Conservation (phyloP, 768 basidiomycete genomes). For the Xerocomus potaroensis region DNA sequence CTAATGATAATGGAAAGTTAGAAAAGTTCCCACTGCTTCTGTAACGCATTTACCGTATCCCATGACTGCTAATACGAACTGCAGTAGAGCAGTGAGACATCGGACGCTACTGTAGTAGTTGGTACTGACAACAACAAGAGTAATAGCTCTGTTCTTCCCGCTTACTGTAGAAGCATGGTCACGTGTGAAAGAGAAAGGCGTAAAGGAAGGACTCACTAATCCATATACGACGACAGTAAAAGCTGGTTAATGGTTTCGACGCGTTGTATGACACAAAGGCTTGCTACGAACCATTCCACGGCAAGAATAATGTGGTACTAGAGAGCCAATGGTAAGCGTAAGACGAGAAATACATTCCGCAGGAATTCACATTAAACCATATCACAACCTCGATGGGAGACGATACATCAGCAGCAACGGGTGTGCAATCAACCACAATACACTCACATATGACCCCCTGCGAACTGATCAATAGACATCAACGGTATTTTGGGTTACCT, state of each 20-base stretch:
- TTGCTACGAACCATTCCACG: conserved; percentile 8
- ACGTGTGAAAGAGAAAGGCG: background rate
- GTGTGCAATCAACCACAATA: background rate
- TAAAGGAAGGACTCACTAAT: conserved; percentile 3
- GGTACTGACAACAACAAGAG: conserved; percentile 8
- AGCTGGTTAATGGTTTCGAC: conserved; percentile 1
- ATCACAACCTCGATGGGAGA: background rate
- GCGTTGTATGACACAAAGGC: too few species aligned
- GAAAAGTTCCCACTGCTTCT: background rate
- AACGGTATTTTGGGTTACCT: too few species aligned
- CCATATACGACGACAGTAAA: conserved; percentile 16
- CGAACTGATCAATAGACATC: background rate
- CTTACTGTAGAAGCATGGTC: conserved; percentile 7
- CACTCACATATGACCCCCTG: conserved; percentile 11
- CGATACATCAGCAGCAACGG: background rate
- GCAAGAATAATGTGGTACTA: background rate
- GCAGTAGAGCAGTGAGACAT: background rate
- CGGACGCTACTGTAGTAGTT: background rate
- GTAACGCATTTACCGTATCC: conserved; percentile 3
- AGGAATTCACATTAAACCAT: conserved; percentile 1
- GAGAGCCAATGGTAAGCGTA: background rate
- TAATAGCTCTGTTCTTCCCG: conserved; percentile 11
- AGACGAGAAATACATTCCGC: too few species aligned
- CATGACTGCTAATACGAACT: background rate
- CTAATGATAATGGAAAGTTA: conserved; percentile 3